Conservation (phyloP, 176 grass and related monocot species). For the Zoysia japonica region DNA sequence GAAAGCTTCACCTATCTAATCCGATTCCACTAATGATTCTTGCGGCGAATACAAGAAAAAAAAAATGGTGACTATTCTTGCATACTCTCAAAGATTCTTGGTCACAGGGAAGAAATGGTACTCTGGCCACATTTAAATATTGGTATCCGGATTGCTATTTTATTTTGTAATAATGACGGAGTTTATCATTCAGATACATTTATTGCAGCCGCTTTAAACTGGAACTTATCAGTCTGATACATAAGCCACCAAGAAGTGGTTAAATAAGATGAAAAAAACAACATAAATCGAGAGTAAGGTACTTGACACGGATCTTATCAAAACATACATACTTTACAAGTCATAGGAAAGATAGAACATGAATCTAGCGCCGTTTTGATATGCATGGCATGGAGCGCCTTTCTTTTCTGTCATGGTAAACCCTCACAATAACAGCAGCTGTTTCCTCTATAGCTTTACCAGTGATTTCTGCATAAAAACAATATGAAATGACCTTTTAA, state of each 20-base stretch:
- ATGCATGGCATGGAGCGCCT: conserved; percentile 88
- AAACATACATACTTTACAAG: conserved; percentile 39
- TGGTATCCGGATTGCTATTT: background rate
- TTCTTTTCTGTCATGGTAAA: conserved; percentile 82
- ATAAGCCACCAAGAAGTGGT: conserved; percentile 42
- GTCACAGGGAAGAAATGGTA: background rate
- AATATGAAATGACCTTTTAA: conserved; percentile 27
- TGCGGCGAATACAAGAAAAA: conserved; percentile 23
- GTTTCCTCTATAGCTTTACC: conserved; percentile 99
- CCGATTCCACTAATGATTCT: conserved; percentile 20
- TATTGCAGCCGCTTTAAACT: conserved; percentile 22
- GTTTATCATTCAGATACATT: conserved; percentile 14
- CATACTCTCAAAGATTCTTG: background rate
- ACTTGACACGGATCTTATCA: conserved; percentile 26
- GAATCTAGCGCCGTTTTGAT: conserved; percentile 85
- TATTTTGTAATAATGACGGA: background rate
- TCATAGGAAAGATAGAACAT: conserved; percentile 40
- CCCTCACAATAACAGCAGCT: conserved; percentile 79
- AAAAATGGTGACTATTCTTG: background rate
- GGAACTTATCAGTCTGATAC: conserved; percentile 41
- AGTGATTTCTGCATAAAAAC: conserved; percentile 69
- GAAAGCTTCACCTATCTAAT: background rate
- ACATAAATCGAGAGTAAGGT: background rate
- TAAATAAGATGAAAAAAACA: conserved; percentile 21
- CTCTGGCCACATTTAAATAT: background rate